phyloP scores from a whole-genome alignment of 768 basidiomycete species.

The Boletus vermiculosoides region DNA sequence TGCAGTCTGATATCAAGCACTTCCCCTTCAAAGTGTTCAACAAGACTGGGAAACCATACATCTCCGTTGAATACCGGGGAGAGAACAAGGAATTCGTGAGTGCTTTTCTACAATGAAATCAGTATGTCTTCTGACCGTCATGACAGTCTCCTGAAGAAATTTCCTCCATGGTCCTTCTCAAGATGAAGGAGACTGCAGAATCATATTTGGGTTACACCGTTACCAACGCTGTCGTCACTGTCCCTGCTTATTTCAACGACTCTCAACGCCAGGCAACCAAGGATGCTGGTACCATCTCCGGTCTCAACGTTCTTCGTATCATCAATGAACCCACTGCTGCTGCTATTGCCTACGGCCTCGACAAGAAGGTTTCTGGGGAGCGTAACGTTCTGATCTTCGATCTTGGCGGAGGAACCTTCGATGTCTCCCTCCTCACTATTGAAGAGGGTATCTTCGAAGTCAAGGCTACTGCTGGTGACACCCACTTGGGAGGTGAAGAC shows the following conservation, averaged over 20 bases:
- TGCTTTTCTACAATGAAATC: neutral
- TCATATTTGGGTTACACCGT: constrained; percentile 86
- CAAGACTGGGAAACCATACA: constrained; percentile 86
- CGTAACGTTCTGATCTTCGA: constrained; percentile 98
- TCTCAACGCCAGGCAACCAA: constrained; percentile 98
- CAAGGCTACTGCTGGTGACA: constrained; percentile 97
- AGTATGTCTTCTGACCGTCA: constrained; percentile 20
- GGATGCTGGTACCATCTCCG: constrained; percentile 93
- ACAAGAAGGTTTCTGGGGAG: constrained; percentile 88
- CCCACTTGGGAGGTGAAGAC: constrained; percentile 97
- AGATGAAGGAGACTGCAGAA: constrained; percentile 99
- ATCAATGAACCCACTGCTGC: constrained; percentile 99
- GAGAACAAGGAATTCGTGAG: constrained; percentile 92
- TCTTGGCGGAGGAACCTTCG: constrained; percentile 97
- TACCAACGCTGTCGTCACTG: constrained; percentile 91
- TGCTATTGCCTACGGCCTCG: constrained; percentile 97
- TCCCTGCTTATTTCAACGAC: constrained; percentile 99
- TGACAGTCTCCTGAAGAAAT: constrained; percentile 90
- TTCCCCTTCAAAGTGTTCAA: constrained; percentile 92
- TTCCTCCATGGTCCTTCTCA: constrained; percentile 94
- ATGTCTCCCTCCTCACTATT: constrained; percentile 94
- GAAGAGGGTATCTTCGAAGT: constrained; percentile 99
- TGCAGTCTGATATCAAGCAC: constrained; percentile 82
- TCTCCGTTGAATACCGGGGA: constrained; percentile 87
- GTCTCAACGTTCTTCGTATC: constrained; percentile 94